A percentile compares a stretch with the other conserved stretches of the same genome.
Conservation (phyloP, 257 asterid species). For the Sherardia arvensis region DNA sequence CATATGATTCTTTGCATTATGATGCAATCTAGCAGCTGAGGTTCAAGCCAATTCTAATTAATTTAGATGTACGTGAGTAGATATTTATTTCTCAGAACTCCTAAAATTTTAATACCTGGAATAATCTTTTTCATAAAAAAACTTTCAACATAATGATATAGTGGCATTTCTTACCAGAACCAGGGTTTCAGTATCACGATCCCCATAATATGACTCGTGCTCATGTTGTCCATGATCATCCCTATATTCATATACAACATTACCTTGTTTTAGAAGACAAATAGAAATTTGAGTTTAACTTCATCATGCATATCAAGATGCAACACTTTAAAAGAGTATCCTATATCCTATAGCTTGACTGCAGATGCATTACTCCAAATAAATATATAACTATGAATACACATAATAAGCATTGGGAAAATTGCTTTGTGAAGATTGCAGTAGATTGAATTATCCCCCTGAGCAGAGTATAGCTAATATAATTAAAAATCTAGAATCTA, state of each 20-base stretch:
- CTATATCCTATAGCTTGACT: background rate
- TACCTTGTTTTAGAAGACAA: slow-evolving; percentile 8
- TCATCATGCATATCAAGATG: background rate
- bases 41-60: background rate
- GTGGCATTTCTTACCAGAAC: slow-evolving; percentile 56
- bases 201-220: slow-evolving; percentile 95
- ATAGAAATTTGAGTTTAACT: background rate
- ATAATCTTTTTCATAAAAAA: slow-evolving; percentile 5
- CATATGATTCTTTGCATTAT: background rate
- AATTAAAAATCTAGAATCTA: background rate
- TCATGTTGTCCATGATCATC: slow-evolving; percentile 90
- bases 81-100: slow-evolving; percentile 2
- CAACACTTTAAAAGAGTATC: too few relatives aligned
- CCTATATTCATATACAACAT: slow-evolving; percentile 25
- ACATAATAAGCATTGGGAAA: too few relatives aligned
- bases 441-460: too few relatives aligned
- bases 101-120: slow-evolving; percentile 2
- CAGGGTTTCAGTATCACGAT: slow-evolving; percentile 81
- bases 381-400: background rate
- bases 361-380: background rate
- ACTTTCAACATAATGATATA: background rate
- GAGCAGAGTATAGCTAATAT: too few relatives aligned
- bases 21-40: background rate
- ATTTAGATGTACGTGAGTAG: background rate
- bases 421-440: too few relatives aligned